Base-by-base conservation (phyloP, 2,329 filamentous ascomycete genomes). In the Teratosphaeria epicoccoides region DNA sequence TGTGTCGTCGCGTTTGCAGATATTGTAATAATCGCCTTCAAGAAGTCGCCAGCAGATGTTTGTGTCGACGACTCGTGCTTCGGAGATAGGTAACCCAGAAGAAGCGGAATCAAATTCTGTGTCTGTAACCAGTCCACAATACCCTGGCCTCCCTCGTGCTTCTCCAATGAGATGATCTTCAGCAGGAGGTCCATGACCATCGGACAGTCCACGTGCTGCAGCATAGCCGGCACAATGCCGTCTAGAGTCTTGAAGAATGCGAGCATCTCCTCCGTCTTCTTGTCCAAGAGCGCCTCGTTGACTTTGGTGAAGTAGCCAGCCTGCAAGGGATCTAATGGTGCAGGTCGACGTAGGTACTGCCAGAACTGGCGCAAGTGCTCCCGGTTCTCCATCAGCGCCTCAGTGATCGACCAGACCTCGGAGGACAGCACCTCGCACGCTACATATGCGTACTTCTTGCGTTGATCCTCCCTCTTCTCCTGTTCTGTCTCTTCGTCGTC, bases 291-390 rank as follows among this genome's bases (percentile, higher is more conserved):
- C n/a, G 88, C 87, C 72, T 98, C 93, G 69, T 97, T 97, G 65
- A 98, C 90, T 68, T 97, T 98, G 51, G 91, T 96, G 68, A 98
- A 98, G 68, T 98, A 98, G 64, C 90, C 90, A 17, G 93, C 91
- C 71, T 97, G 91, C 5, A 96, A 78, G 33, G 91, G 87, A 67
- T 97, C 91, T 51, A 98, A 79, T 2, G 91, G 88, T 10, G 88
- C 80, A n/a, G 87, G 80, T 51, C 84, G 81, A 66, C 85, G 85
- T 61, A 98, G 72, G 68, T 96, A 98, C 46, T 82, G 76, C 93
- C 93, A 98, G 69, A 98, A 97, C 59, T 85, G 81, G 62, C 82
- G 82, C 60, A 98, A 73, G 55, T 89, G 78, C 44, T 81, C 74
- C 51, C 84, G 83, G 68, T 90, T 91, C 64, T 94, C 86, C 74